phyloP scores from a whole-genome alignment of 257 asterid species.

The Nicotiana attenuata region DNA sequence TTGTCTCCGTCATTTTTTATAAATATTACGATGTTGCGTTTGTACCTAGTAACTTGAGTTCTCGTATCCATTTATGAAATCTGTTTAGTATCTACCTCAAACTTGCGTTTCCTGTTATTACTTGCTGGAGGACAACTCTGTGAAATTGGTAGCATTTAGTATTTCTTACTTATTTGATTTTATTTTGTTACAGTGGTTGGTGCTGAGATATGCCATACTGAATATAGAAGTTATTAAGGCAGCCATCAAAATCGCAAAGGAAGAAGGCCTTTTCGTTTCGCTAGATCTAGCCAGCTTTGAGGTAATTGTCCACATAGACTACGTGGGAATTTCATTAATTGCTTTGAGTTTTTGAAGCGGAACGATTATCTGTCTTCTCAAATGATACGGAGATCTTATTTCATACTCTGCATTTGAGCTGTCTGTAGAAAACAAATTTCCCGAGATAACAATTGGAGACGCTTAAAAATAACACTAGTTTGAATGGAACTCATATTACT shows the following conservation, averaged over 20 bases:
- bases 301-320: constrained; percentile 35
- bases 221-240: constrained; percentile 65
- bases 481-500: not conserved
- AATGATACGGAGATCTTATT: not conserved
- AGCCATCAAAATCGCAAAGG: constrained; percentile 80
- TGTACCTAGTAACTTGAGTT: not conserved
- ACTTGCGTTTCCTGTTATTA: not conserved
- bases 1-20: not conserved
- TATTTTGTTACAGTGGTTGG: constrained; percentile 72
- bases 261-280: constrained; percentile 80
- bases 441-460: not conserved
- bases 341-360: not conserved
- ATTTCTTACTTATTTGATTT: constrained; percentile 10
- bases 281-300: constrained; percentile 97
- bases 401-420: not conserved
- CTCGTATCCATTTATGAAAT: not conserved
- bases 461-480: not conserved
- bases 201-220: constrained; percentile 71
- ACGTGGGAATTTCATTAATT: not conserved
- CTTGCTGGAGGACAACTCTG: not conserved
- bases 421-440: not conserved
- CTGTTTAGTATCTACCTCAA: not conserved
- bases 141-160: not conserved
- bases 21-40: not conserved
- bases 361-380: not conserved